phyloP scores from a whole-genome alignment of 148 eudicot species.

The Nepenthes mirabilis region DNA sequence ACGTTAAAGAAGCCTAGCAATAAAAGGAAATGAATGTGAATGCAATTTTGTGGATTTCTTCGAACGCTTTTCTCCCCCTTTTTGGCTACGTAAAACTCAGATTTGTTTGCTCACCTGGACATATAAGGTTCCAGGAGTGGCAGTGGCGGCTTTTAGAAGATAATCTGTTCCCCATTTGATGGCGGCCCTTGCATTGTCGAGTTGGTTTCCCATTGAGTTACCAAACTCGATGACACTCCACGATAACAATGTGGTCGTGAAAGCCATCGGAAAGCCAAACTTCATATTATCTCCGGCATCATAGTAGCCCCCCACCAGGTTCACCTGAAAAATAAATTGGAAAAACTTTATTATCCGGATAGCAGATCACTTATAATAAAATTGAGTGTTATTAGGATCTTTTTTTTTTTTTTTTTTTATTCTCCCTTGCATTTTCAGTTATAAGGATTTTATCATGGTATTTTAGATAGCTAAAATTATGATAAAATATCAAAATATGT shows the following conservation, averaged over 20 bases:
- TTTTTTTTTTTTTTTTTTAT: too few species aligned
- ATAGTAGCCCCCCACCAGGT: constrained; percentile 77
- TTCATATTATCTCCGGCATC: constrained; percentile 93
- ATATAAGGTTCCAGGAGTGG: constrained; percentile 57
- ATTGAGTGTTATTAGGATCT: background rate
- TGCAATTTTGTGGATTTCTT: too few species aligned
- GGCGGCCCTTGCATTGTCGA: constrained; percentile 48
- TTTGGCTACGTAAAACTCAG: background rate
- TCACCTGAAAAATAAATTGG: constrained; percentile 27
- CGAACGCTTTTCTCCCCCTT: too few species aligned
- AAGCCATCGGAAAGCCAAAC: constrained; percentile 93
- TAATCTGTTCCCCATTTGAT: constrained; percentile 78
- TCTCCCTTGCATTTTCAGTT: too few species aligned
- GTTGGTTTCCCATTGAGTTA: constrained; percentile 43
- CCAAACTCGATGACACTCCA: constrained; percentile 69
- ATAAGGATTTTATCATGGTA: too few species aligned
- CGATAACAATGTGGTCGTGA: constrained; percentile 59
- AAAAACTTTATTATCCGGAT: background rate
- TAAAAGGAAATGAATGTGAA: too few species aligned
- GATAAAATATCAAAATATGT: background rate
- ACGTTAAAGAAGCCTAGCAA: too few species aligned
- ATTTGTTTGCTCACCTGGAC: constrained; percentile 40
- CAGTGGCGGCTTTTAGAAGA: constrained; percentile 74
- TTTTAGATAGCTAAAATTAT: too few species aligned
- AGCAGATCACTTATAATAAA: background rate